phyloP scores from a whole-genome alignment of 768 basidiomycete genomes.

The Boletus sp. region DNA sequence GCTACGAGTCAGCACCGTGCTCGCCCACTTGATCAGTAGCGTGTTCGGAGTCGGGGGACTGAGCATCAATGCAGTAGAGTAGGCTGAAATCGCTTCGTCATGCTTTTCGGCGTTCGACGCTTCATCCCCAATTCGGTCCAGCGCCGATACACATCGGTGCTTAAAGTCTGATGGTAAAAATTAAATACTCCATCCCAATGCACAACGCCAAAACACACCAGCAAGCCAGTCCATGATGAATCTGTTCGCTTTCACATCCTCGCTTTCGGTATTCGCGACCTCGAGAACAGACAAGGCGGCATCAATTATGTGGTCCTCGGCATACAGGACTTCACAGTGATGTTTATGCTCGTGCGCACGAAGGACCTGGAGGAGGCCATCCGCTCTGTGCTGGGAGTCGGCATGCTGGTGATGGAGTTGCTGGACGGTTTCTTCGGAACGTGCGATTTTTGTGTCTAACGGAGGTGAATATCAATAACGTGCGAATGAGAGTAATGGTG shows the following conservation, averaged over 20 bases:
- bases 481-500: neutral
- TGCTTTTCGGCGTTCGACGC: neutral
- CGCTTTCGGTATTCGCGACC: neutral
- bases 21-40: neutral
- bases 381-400: neutral
- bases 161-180: neutral
- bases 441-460: neutral
- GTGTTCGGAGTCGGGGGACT: neutral
- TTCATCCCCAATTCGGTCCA: neutral
- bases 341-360: slow-evolving; percentile 1
- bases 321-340: slow-evolving; percentile 4
- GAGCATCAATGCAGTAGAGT: neutral
- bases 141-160: neutral
- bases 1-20: neutral
- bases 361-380: neutral
- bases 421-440: neutral
- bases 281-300: neutral
- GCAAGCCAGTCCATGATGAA: slow-evolving; percentile 1
- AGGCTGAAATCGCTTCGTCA: neutral
- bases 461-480: neutral
- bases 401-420: neutral
- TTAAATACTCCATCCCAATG: neutral
- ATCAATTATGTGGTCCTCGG: neutral
- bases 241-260: neutral
- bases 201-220: neutral